Evolutionary conservation across 768 basidiomycete species (phyloP), one percentile per base, ranked within the genome.

Genomic region (Russula lepida): DNA sequence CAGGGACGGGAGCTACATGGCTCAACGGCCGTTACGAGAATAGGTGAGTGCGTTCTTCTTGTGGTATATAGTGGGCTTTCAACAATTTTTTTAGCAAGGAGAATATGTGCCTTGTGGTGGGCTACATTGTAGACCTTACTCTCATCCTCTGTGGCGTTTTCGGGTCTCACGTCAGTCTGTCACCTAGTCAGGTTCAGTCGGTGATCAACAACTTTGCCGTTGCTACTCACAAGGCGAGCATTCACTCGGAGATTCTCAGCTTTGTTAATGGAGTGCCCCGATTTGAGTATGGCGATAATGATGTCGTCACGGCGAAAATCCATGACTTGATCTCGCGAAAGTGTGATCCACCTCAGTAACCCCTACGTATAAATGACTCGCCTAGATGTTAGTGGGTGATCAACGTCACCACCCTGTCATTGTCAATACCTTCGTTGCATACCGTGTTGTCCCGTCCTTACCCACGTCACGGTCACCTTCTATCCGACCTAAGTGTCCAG

Each of bases 71-170:
- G 32, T 43, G 6, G 4, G 28, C 13, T 8, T 8, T 52, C 23
- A 53, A 25, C 11, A 12, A 12, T 33, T 52, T 25, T 4, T 35
- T 27, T 25, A 28, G 39, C 27, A n/a, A 41, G 1, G 53, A 54
- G 19, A 41, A 54, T 28, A 27, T 43, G n/a, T n/a, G 39, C 19
- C 41, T 39, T n/a, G 27, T 41, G 27, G 21, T 54, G 53, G 53
- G 53, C n/a, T 54, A 54, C 37, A 54, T 54, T 6, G 27, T 54
- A 13, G 39, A 54, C 43, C 50, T 62, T 21, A 62, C 54, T 6
- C 21, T 52, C 2, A 37, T 57, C 19, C n/a, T 52, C 15, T 12
- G 25, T 9, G 7, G n/a, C 17, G 11, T 62, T 13, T 62, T 47
- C 25, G 28, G 27, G 25, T 30, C 32, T 28, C 3, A 41, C 12